Percentiles rank a stretch among this genome's conserved stretches.
Evolutionary conservation across 345 rosid species (phyloP).

Genomic region (Fremontodendron californicum): DNA sequence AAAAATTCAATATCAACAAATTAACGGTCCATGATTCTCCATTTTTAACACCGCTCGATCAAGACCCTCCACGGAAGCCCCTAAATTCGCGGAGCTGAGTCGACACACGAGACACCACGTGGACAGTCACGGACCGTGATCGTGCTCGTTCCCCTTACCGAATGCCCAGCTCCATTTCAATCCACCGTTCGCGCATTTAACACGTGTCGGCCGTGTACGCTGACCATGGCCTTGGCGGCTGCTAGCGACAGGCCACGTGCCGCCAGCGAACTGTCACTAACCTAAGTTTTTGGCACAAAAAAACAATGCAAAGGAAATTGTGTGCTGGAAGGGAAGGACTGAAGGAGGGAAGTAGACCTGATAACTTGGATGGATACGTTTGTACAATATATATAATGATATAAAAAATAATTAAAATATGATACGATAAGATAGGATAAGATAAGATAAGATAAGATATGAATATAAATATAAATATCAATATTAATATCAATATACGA

Average conservation of each 20-base stretch:
- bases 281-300: conserved; percentile 1
- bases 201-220: background rate
- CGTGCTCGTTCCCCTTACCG: background rate
- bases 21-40: conserved; percentile 6
- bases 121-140: background rate
- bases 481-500: no score
- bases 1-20: background rate
- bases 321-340: no score
- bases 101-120: conserved; percentile 3
- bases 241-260: background rate
- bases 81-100: background rate
- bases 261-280: background rate
- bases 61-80: background rate
- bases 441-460: no score
- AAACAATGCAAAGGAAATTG: no score
- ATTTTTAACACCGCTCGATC: background rate
- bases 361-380: no score
- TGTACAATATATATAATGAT: no score
- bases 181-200: background rate
- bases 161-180: background rate
- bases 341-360: no score
- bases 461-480: no score
- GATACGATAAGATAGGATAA: no score
- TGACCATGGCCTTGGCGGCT: background rate
- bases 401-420: no score